phyloP scores from a whole-genome alignment of 495 filamentous ascomycete genomes.

The Hypoxylon subgilvum region DNA sequence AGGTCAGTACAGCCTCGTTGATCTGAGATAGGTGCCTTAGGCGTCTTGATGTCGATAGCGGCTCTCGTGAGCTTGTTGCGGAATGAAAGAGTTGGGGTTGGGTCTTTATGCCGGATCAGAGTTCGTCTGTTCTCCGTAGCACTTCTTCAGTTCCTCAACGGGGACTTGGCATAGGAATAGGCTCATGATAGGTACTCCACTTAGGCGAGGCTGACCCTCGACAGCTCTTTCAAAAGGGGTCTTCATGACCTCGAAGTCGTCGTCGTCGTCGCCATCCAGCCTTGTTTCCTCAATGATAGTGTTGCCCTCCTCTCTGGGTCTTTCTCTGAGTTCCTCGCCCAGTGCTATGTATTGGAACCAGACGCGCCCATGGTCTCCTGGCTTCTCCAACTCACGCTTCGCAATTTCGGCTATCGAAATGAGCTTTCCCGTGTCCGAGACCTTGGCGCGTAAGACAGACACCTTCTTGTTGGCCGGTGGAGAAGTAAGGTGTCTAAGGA shows the following conservation, averaged over 20 bases:
- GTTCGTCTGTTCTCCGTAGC: constrained; percentile 42
- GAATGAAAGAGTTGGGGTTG: neutral
- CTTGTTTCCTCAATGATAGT: constrained; percentile 50
- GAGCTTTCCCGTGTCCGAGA: constrained; percentile 60
- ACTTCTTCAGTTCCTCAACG: constrained; percentile 55
- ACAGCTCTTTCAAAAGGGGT: constrained; percentile 53
- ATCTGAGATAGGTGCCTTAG: neutral
- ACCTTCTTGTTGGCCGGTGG: constrained; percentile 37
- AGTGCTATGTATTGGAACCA: constrained; percentile 70
- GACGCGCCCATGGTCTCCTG: constrained; percentile 18
- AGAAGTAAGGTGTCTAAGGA: constrained; percentile 48
- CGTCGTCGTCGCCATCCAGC: constrained; percentile 46
- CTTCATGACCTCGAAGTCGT: constrained; percentile 63
- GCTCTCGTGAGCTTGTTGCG: neutral
- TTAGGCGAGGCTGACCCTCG: constrained; percentile 36
- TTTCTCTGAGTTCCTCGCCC: constrained; percentile 29
- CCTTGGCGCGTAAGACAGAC: constrained; percentile 58
- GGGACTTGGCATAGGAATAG: constrained; percentile 64
- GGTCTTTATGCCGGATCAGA: neutral
- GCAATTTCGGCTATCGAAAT: constrained; percentile 69
- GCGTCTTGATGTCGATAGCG: constrained; percentile 3
- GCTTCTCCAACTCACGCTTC: constrained; percentile 62
- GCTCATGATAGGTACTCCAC: constrained; percentile 56
- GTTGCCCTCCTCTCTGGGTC: constrained; percentile 27
- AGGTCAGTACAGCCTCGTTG: neutral